Evolutionary conservation across 306 rosid genomes (phyloP).

Genomic region (Potentilla sterilis): DNA sequence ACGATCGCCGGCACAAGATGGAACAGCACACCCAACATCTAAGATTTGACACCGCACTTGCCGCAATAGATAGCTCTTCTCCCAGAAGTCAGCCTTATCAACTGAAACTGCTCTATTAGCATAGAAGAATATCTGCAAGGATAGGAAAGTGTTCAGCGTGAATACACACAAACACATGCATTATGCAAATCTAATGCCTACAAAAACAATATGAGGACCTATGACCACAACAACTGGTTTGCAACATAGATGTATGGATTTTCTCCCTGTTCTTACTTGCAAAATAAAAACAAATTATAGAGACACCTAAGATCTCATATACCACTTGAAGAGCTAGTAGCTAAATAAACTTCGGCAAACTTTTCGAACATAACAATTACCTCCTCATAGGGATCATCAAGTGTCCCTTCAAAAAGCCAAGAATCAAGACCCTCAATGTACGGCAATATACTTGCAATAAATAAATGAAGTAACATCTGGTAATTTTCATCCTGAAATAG

Average conservation of each 20-base stretch:
- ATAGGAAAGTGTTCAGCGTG: slow-evolving; percentile 22
- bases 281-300: background rate
- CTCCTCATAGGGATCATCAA: slow-evolving; percentile 94
- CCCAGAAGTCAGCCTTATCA: slow-evolving; percentile 91
- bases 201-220: slow-evolving; percentile 4
- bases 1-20: slow-evolving; percentile 25
- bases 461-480: slow-evolving; percentile 76
- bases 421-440: slow-evolving; percentile 92
- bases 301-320: background rate
- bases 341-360: slow-evolving; percentile 7
- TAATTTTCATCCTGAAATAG: slow-evolving; percentile 79
- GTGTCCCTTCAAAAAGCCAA: slow-evolving; percentile 97
- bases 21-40: slow-evolving; percentile 36
- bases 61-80: slow-evolving; percentile 81
- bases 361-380: slow-evolving; percentile 38
- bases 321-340: background rate
- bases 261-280: background rate
- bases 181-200: slow-evolving; percentile 10
- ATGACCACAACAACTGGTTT: background rate
- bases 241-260: background rate
- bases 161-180: slow-evolving; percentile 11
- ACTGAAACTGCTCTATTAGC: slow-evolving; percentile 64
- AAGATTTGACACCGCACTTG: slow-evolving; percentile 40
- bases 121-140: slow-evolving; percentile 80
- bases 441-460: slow-evolving; percentile 84